phyloP scores from a whole-genome alignment of 352 stramenopile species.

The Phytophthora tentaculata region DNA sequence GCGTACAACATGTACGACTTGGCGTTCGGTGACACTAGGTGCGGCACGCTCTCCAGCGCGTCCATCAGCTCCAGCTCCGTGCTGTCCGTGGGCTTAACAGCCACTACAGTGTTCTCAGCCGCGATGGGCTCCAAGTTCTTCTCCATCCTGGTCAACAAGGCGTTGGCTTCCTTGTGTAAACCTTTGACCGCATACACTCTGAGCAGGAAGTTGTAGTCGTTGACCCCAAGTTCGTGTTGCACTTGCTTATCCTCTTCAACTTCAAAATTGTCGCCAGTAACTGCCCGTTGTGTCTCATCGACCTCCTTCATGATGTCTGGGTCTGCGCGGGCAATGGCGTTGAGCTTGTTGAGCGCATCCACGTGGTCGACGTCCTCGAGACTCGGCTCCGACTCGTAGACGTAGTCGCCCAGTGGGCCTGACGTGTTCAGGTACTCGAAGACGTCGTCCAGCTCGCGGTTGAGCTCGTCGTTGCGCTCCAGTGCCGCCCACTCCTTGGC shows the following conservation, averaged over 20 bases:
- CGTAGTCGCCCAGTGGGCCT: slow-evolving; percentile 65
- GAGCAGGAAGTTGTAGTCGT: slow-evolving; percentile 83
- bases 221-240: slow-evolving; percentile 45
- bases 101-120: slow-evolving; percentile 7
- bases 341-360: slow-evolving; percentile 73
- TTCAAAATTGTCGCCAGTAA: slow-evolving; percentile 17
- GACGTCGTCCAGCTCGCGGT: slow-evolving; percentile 66
- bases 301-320: slow-evolving; percentile 52
- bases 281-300: slow-evolving; percentile 28
- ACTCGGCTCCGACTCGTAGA: slow-evolving; percentile 69
- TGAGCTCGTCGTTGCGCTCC: slow-evolving; percentile 66
- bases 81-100: slow-evolving; percentile 24
- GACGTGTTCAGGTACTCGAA: slow-evolving; percentile 78
- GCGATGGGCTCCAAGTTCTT: slow-evolving; percentile 47
- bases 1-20: slow-evolving; percentile 86
- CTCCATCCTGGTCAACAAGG: slow-evolving; percentile 78
- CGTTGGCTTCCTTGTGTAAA: slow-evolving; percentile 62
- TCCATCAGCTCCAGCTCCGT: slow-evolving; percentile 44
- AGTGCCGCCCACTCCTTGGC: slow-evolving; percentile 57
- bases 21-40: slow-evolving; percentile 52
- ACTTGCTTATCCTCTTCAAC: slow-evolving; percentile 22
- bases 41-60: slow-evolving; percentile 54
- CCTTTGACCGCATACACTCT: slow-evolving; percentile 77
- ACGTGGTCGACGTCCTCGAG: slow-evolving; percentile 67
- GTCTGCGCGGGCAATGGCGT: slow-evolving; percentile 60